phyloP scores from a whole-genome alignment of 768 basidiomycete species.

The Boletus insuetus region DNA sequence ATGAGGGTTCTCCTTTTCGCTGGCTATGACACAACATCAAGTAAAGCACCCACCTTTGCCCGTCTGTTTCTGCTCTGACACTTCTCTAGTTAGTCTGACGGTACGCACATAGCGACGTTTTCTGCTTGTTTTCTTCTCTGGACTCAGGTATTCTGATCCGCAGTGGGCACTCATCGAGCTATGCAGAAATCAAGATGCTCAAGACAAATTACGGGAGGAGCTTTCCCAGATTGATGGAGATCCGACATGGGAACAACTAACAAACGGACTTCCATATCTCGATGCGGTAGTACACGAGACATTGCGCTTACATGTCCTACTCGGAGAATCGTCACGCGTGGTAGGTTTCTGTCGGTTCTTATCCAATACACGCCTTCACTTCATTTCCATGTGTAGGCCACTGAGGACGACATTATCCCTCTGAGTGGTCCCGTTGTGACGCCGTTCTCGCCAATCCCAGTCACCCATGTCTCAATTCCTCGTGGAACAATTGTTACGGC shows the following conservation, averaged over 20 bases:
- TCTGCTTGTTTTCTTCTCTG: too few species aligned
- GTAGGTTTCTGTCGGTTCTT: neutral
- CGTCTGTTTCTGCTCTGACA: neutral
- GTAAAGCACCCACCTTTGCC: conserved; percentile 14
- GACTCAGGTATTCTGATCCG: neutral
- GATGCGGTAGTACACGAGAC: conserved; percentile 49
- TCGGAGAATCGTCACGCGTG: conserved; percentile 21
- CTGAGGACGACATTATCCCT: conserved; percentile 56
- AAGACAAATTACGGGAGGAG: conserved; percentile 49
- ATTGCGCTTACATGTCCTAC: conserved; percentile 42
- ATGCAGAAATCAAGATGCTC: conserved; percentile 40
- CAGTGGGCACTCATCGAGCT: conserved; percentile 58
- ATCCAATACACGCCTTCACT: neutral
- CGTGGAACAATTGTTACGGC: conserved; percentile 47
- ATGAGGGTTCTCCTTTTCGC: conserved; percentile 39
- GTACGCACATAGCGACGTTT: conserved; percentile 3
- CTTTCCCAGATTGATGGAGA: conserved; percentile 42
- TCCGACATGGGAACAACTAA: conserved; percentile 54
- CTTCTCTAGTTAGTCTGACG: conserved; percentile 23
- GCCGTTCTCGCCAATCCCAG: conserved; percentile 30
- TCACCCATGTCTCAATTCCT: conserved; percentile 41
- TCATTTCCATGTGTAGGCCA: conserved; percentile 35
- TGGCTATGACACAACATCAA: conserved; percentile 44
- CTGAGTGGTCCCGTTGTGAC: conserved; percentile 45
- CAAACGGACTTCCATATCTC: conserved; percentile 49